Percentiles rank a stretch among this genome's conserved stretches.
Evolutionary conservation across 2,329 filamentous ascomycete species (phyloP).

Genomic region (Rhynchosporium secalis): DNA sequence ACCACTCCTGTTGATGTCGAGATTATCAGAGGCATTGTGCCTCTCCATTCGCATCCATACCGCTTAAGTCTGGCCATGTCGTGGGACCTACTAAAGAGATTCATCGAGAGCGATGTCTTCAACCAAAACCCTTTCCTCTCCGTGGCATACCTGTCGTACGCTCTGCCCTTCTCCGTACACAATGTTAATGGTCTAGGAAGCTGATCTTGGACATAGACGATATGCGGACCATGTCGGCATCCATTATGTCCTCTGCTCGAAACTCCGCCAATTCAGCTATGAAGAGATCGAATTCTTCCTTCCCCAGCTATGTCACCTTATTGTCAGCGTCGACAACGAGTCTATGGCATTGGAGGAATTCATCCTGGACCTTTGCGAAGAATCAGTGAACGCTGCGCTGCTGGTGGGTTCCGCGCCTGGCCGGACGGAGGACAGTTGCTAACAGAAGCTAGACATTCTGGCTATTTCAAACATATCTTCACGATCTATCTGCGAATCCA

Average conservation of each 20-base stretch:
- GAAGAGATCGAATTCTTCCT: slow-evolving; percentile 93
- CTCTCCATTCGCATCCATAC: slow-evolving; percentile 30
- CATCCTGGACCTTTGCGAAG: slow-evolving; percentile 80
- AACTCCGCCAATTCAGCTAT: slow-evolving; percentile 85
- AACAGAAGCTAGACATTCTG: slow-evolving; percentile 69
- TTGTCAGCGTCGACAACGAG: slow-evolving; percentile 87
- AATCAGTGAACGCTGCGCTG: slow-evolving; percentile 80
- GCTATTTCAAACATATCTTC: slow-evolving; percentile 85
- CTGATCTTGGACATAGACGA: slow-evolving; percentile 54
- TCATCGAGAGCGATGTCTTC: slow-evolving; percentile 93
- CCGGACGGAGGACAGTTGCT: slow-evolving; percentile 22
- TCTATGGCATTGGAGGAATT: slow-evolving; percentile 91
- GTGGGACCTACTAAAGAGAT: slow-evolving; percentile 86
- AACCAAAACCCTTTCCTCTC: slow-evolving; percentile 87
- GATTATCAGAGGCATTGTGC: slow-evolving; percentile 39
- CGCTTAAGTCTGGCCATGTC: slow-evolving; percentile 52
- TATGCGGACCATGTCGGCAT: slow-evolving; percentile 90
- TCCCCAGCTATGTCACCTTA: slow-evolving; percentile 82
- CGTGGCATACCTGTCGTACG: slow-evolving; percentile 82
- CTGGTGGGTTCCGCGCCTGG: slow-evolving; percentile 57
- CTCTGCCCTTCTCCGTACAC: slow-evolving; percentile 27
- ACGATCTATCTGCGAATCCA: slow-evolving; percentile 74
- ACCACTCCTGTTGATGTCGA: slow-evolving; percentile 38
- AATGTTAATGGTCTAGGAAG: background rate
- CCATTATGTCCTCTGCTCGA: slow-evolving; percentile 84